Conservation (phyloP, 164 flowering plant species). For the Nymphaea thermarum region DNA sequence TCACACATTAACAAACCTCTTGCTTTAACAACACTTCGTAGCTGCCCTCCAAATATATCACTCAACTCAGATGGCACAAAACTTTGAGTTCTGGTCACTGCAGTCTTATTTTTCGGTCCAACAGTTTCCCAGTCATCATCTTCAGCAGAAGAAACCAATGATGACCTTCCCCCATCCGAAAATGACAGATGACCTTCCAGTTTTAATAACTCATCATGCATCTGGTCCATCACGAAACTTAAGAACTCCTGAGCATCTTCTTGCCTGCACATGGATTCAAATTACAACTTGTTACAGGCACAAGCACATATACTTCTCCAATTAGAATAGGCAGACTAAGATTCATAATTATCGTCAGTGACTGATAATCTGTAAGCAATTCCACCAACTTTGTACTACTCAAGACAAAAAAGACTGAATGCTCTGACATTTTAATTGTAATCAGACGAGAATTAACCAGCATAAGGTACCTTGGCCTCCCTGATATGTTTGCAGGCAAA, state of each 20-base stretch:
- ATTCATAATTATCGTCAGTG: too few relatives aligned
- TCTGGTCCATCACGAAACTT: conserved; percentile 79
- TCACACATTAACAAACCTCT: conserved; percentile 32
- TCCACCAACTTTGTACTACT: too few relatives aligned
- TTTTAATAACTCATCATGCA: conserved; percentile 90
- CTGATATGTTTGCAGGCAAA: conserved; percentile 49
- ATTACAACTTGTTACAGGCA: too few relatives aligned
- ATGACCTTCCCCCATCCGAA: conserved; percentile 21
- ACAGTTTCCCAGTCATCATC: conserved; percentile 99
- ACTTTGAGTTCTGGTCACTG: conserved; percentile 85
- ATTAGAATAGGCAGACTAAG: too few relatives aligned
- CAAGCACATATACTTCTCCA: too few relatives aligned
- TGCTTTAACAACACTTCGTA: conserved; percentile 86
- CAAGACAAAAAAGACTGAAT: too few relatives aligned
- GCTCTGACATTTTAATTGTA: too few relatives aligned
- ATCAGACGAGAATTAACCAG: not conserved
- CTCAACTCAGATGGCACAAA: conserved; percentile 73
- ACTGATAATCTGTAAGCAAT: too few relatives aligned
- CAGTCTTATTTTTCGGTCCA: conserved; percentile 91
- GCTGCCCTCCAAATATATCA: conserved; percentile 85
- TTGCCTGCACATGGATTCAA: conserved; percentile 38
- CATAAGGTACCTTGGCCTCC: conserved; percentile 59
- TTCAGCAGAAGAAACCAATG: conserved; percentile 51
- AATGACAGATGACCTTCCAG: conserved; percentile 41
- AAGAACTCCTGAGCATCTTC: conserved; percentile 99